Conservation (phyloP, 257 asterid genomes). For the Forsythia viridissima region DNA sequence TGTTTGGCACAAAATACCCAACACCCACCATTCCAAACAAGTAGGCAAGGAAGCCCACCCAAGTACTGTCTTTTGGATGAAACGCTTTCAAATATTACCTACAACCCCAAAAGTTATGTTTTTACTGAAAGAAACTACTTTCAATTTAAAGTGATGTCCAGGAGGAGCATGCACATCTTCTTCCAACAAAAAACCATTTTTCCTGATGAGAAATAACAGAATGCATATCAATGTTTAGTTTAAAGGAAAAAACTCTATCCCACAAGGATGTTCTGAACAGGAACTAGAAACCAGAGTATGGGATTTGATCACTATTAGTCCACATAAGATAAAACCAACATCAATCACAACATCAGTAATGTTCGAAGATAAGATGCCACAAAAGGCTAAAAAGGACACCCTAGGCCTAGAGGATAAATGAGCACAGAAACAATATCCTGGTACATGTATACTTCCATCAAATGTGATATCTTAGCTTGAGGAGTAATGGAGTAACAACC, state of each 20-base stretch:
- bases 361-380: background rate
- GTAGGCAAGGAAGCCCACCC: background rate
- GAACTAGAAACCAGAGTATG: constrained; percentile 10
- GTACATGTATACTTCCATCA: background rate
- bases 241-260: background rate
- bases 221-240: constrained; percentile 13
- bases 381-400: constrained; percentile 15
- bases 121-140: constrained; percentile 97
- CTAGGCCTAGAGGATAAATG: background rate
- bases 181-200: constrained; percentile 82
- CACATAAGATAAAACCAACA: background rate
- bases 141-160: constrained; percentile 75
- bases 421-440: background rate
- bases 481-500: too few species aligned
- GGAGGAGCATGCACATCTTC: constrained; percentile 84
- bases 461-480: too few species aligned
- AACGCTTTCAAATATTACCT: constrained; percentile 43
- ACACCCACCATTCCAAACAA: background rate
- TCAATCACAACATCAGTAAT: constrained; percentile 4
- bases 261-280: background rate
- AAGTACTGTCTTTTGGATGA: background rate
- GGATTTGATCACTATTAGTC: constrained; percentile 2
- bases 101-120: constrained; percentile 77
- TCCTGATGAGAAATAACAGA: constrained; percentile 48
- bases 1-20: too few species aligned